Conservation (phyloP, 2,329 filamentous ascomycete genomes). For the Exophiala mesophila region DNA sequence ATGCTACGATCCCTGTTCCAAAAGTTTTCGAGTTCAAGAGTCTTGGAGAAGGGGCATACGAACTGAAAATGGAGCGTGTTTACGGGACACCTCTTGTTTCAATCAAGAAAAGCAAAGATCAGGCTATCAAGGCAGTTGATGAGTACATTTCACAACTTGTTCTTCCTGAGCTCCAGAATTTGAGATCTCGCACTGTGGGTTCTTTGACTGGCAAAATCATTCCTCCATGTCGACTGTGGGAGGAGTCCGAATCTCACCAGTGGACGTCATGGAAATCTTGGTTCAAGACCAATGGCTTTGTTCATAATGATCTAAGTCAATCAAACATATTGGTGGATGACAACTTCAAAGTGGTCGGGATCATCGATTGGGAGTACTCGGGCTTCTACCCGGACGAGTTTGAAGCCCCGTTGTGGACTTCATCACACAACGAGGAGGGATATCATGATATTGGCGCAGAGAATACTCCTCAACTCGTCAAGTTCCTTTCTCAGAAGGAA, state of each 20-base stretch:
- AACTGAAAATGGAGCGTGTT: constrained; percentile 7
- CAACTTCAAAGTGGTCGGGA: constrained; percentile 25
- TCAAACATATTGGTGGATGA: constrained; percentile 6
- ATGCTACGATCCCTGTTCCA: constrained; percentile 11
- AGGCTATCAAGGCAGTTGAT: constrained; percentile 3
- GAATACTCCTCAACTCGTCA: no score
- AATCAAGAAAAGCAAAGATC: constrained; percentile 5
- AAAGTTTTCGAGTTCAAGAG: constrained; percentile 7
- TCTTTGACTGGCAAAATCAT: no score
- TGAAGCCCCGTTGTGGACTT: constrained; percentile 26
- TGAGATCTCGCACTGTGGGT: constrained; percentile 6
- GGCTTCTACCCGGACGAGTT: constrained; percentile 32
- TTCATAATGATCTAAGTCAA: constrained; percentile 7
- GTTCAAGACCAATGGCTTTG: constrained; percentile 6
- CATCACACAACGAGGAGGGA: no score
- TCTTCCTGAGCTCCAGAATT: constrained; percentile 4
- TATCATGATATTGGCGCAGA: no score
- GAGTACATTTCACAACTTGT: constrained; percentile 8
- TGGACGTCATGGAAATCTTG: no score
- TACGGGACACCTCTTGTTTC: constrained; percentile 5
- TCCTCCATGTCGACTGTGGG: no score
- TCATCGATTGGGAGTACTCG: constrained; percentile 32
- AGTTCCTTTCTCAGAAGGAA: no score
- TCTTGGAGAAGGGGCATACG: constrained; percentile 1
- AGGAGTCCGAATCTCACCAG: no score